Conservation (phyloP, 2,329 filamentous ascomycete species). For the Xylaria sp. region DNA sequence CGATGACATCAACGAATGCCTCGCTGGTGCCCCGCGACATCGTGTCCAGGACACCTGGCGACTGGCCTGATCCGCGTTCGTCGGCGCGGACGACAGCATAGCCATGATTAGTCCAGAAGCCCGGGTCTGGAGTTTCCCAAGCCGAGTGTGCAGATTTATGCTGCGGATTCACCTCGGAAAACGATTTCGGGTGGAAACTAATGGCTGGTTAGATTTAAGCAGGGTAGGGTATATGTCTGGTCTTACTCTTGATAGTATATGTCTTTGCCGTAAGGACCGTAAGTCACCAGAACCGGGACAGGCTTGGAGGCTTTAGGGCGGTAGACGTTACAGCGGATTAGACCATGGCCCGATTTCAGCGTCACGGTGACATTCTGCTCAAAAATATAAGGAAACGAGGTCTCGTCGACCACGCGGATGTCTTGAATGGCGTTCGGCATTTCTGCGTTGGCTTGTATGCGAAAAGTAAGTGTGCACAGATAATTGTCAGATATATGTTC, state of each 20-base stretch:
- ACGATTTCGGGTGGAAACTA: constrained; percentile 54
- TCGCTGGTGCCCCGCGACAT: constrained; percentile 61
- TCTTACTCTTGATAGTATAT: constrained; percentile 63
- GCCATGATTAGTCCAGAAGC: constrained; percentile 64
- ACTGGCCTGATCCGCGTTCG: constrained; percentile 60
- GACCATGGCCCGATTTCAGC: neutral
- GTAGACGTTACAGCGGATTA: constrained; percentile 23
- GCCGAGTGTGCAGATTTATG: constrained; percentile 65
- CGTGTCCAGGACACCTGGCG: constrained; percentile 58
- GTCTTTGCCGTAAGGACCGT: constrained; percentile 79
- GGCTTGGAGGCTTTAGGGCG: constrained; percentile 1
- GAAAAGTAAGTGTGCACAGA: no score
- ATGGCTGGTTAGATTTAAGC: constrained; percentile 40
- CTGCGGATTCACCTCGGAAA: constrained; percentile 61
- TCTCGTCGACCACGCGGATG: constrained; percentile 15
- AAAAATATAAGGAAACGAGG: constrained; percentile 15
- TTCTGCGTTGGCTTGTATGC: no score
- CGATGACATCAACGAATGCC: constrained; percentile 60
- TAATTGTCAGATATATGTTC: neutral
- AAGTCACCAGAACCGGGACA: constrained; percentile 73
- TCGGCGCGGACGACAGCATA: constrained; percentile 66
- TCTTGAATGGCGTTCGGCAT: constrained; percentile 18
- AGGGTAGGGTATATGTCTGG: neutral
- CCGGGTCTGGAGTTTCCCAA: constrained; percentile 69
- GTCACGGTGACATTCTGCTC: constrained; percentile 25